Percentiles rank a stretch among this genome's conserved stretches.
Conservation (phyloP, 2,329 filamentous ascomycete genomes). For the Fusarium sp. region DNA sequence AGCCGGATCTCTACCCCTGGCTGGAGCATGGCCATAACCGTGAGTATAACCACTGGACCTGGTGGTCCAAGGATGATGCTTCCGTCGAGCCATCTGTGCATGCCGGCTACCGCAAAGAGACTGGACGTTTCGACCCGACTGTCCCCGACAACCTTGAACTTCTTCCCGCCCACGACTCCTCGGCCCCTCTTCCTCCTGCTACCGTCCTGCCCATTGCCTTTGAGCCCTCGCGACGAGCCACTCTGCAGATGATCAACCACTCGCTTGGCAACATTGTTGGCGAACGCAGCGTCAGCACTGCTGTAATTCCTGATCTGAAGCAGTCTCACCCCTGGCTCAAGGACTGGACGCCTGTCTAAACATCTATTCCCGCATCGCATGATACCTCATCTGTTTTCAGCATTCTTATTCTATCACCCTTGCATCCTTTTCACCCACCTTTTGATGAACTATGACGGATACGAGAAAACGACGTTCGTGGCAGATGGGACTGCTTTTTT, state of each 20-base stretch:
- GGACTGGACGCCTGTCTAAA: slow-evolving; percentile 38
- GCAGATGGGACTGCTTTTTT: slow-evolving; percentile 8
- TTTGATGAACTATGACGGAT: slow-evolving; percentile 28
- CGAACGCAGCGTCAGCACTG: slow-evolving; percentile 42
- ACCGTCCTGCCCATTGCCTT: slow-evolving; percentile 17
- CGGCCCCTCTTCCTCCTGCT: slow-evolving; percentile 28
- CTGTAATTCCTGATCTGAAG: slow-evolving; percentile 35
- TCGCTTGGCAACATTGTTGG: slow-evolving; percentile 43
- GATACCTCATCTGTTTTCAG: slow-evolving; percentile 3
- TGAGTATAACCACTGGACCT: slow-evolving; percentile 42
- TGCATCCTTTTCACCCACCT: not conserved
- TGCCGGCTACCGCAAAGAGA: slow-evolving; percentile 39
- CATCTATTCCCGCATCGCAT: not conserved
- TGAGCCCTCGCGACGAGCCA: slow-evolving; percentile 39
- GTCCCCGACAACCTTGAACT: slow-evolving; percentile 38
- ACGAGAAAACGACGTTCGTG: slow-evolving; percentile 22
- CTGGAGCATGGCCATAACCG: slow-evolving; percentile 42
- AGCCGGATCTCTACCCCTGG: slow-evolving; percentile 45
- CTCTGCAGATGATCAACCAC: slow-evolving; percentile 43
- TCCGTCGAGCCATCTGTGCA: slow-evolving; percentile 21
- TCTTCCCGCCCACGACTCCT: slow-evolving; percentile 16
- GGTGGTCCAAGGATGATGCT: slow-evolving; percentile 42
- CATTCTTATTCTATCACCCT: slow-evolving; percentile 7
- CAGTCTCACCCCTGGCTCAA: slow-evolving; percentile 42
- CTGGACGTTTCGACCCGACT: slow-evolving; percentile 11